Percentiles rank a stretch among this genome's conserved stretches.
Conservation (phyloP, 2,329 filamentous ascomycete species). For the Uncinocarpus reesii region DNA sequence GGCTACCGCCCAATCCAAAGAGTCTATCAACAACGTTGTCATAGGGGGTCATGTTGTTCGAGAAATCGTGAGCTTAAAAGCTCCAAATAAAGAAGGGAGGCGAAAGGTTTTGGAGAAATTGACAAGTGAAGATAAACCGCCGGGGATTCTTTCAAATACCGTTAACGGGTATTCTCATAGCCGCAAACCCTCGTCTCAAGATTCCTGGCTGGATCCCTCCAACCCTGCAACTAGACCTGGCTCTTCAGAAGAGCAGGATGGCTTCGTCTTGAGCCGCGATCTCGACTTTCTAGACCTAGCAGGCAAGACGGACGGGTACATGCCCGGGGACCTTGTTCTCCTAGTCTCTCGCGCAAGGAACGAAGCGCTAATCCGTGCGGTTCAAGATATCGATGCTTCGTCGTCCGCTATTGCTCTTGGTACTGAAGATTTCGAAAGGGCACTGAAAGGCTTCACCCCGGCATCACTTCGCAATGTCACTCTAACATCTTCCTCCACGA, state of each 20-base stretch:
- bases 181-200: conserved; percentile 37
- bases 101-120: conserved; percentile 74
- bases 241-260: conserved; percentile 40
- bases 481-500: conserved; percentile 82
- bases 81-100: conserved; percentile 83
- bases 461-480: conserved; percentile 91
- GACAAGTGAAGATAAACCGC: conserved; percentile 41
- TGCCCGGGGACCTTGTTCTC: conserved; percentile 85
- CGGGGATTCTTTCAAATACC: conserved; percentile 26
- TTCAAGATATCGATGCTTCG: conserved; percentile 45
- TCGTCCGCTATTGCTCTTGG: conserved; percentile 54
- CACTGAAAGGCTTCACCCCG: conserved; percentile 85
- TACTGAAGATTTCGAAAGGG: conserved; percentile 67
- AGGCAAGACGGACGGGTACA: conserved; percentile 91
- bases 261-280: conserved; percentile 62
- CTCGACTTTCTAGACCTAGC: conserved; percentile 89
- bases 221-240: conserved; percentile 45
- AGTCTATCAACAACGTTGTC: conserved; percentile 79
- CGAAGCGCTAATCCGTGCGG: conserved; percentile 79
- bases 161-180: conserved; percentile 29
- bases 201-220: conserved; percentile 67
- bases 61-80: conserved; percentile 80
- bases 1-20: conserved; percentile 85
- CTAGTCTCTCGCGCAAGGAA: conserved; percentile 80
- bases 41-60: conserved; percentile 85